A percentile compares a stretch with the other conserved stretches of the same genome.
Evolutionary conservation across 176 grass and related monocot species (phyloP).

Genomic region (Oryza nivara): DNA sequence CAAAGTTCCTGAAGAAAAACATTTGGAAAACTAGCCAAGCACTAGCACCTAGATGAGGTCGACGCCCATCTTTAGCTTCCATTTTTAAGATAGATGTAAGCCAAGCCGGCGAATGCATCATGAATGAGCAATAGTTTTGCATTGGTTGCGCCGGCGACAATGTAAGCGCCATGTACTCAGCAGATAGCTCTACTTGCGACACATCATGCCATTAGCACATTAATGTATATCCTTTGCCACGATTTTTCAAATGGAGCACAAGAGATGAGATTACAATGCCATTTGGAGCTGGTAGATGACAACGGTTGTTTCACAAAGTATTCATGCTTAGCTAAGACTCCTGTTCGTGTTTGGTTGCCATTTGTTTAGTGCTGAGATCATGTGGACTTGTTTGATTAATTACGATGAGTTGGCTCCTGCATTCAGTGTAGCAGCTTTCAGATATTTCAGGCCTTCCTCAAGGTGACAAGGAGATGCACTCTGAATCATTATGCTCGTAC

Average conservation of each 20-base stretch:
- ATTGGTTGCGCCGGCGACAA: background rate
- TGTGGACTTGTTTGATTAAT: background rate
- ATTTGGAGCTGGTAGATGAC: constrained; percentile 17
- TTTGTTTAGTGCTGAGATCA: constrained; percentile 25
- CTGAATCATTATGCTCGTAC: background rate
- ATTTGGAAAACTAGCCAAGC: background rate
- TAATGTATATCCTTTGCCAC: background rate
- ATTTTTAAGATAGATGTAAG: background rate
- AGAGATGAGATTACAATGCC: background rate
- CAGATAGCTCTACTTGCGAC: constrained; percentile 12
- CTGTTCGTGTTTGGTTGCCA: background rate
- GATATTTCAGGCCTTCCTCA: background rate
- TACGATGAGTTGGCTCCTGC: background rate
- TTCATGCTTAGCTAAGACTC: constrained; percentile 33
- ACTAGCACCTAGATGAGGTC: background rate
- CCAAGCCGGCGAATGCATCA: background rate
- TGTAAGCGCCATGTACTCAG: background rate
- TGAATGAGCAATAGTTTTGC: background rate
- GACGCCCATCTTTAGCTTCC: background rate
- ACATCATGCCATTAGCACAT: constrained; percentile 19
- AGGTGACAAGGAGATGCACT: background rate
- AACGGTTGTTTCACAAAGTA: constrained; percentile 3
- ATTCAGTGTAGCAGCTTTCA: background rate
- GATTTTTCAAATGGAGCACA: background rate
- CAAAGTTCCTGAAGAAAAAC: background rate